Conservation (phyloP, 2,329 filamentous ascomycete genomes). For the Talaromyces piceae region DNA sequence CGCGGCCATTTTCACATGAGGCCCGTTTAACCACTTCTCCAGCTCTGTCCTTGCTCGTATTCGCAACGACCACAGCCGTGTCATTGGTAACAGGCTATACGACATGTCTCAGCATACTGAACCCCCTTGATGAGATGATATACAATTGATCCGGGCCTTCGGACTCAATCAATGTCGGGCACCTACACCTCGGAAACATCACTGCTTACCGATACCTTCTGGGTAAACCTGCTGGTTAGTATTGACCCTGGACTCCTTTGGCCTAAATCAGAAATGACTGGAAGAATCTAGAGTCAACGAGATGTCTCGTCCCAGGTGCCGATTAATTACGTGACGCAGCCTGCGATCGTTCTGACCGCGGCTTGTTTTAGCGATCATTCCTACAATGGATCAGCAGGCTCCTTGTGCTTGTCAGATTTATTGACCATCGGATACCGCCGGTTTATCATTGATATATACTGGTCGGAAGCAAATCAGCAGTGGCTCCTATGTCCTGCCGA, state of each 20-base stretch:
- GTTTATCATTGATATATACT: slow-evolving; percentile 56
- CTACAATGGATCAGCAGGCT: slow-evolving; percentile 47
- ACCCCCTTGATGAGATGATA: neutral
- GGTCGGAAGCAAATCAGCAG: slow-evolving; percentile 47
- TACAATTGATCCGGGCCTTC: neutral
- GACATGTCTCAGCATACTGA: neutral
- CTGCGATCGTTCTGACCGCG: slow-evolving; percentile 49
- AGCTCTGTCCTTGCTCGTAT: neutral
- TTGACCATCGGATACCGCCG: slow-evolving; percentile 53
- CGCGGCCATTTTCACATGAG: neutral
- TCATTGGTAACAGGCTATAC: neutral
- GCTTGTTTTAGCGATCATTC: slow-evolving; percentile 51
- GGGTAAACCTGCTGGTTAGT: slow-evolving; percentile 10
- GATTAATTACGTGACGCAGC: slow-evolving; percentile 54
- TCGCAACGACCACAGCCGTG: neutral
- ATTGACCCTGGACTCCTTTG: neutral
- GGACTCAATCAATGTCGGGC: slow-evolving; percentile 10
- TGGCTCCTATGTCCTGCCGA: slow-evolving; percentile 58
- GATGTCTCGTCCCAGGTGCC: slow-evolving; percentile 54
- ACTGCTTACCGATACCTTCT: slow-evolving; percentile 10
- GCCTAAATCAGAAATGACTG: neutral
- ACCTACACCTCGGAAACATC: slow-evolving; percentile 7
- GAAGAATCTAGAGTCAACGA: slow-evolving; percentile 47
- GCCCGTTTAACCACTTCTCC: no score
- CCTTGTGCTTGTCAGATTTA: slow-evolving; percentile 56